Evolutionary conservation across 768 basidiomycete species (phyloP), one percentile per base, ranked within the genome.

Genomic region (Boletus eberwhitei): DNA sequence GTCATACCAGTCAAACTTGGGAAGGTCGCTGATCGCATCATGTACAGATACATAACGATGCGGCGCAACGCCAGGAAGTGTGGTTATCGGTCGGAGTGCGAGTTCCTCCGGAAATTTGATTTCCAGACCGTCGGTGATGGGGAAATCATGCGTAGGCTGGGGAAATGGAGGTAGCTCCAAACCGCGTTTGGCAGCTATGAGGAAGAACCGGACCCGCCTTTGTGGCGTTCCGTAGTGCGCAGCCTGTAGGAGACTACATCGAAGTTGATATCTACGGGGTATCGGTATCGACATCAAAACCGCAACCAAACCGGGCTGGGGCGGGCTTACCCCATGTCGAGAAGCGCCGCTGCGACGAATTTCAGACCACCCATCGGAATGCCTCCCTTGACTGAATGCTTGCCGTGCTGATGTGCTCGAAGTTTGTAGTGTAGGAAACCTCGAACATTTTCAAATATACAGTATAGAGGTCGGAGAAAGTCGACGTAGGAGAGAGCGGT

Each of bases 301-400:
- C 26, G 8, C 22, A 2, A 32, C 22, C 8, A 26, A 55, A 8
- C n/a, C 0, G 0, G 43, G 14, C 13, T 22, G 45, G 41, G 34
- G 31, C 0, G n/a, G 16, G 36, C 74, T 49, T 66, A 90, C 90
- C 78, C 77, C 80, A 93, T 82, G 31, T 84, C 80, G 5, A 85
- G 61, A 56, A 93, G 63, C 0, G 82, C 80, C 5, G 83, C 73
- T 0, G 83, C 64, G 19, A 90, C 62, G 17, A 92, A 75, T 65
- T 89, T 91, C 1, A 92, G 63, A 0, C 87, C 87, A 8, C 91
- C 90, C 78, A 82, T 81, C n/a, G 79, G 73, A 37, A 89, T 80
- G 0, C 86, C 88, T 13, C 86, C 87, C 41, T 74, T 76, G 0
- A 84, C 74, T n/a, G 71, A 62, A 67, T 87, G 70, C 31, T 60